phyloP scores from a whole-genome alignment of 2,329 filamentous ascomycete genomes.

The Mycosphaerelloides madeirae region DNA sequence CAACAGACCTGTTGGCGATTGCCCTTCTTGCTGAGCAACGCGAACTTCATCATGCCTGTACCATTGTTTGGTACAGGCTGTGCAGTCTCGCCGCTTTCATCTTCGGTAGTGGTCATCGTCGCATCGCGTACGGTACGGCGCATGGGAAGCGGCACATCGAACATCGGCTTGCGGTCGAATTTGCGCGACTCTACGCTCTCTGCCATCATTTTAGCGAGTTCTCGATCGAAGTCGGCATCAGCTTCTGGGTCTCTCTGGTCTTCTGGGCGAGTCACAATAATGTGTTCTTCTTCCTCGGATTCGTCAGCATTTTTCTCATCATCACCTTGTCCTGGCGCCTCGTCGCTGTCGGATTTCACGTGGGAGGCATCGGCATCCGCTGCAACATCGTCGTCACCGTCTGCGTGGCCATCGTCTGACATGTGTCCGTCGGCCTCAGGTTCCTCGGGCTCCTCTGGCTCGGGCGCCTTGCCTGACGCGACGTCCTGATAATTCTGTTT shows the following conservation, averaged over 20 bases:
- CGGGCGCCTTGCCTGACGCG: slow-evolving; percentile 62
- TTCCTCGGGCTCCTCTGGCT: slow-evolving; percentile 61
- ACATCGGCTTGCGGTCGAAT: slow-evolving; percentile 88
- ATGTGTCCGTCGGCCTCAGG: slow-evolving; percentile 41
- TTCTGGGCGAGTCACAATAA: slow-evolving; percentile 85
- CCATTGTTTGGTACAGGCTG: slow-evolving; percentile 32
- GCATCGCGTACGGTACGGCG: slow-evolving; percentile 61
- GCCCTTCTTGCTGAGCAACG: slow-evolving; percentile 88
- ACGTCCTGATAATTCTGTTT: slow-evolving; percentile 81
- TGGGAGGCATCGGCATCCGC: slow-evolving; percentile 52
- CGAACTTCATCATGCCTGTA: slow-evolving; percentile 83
- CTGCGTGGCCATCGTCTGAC: slow-evolving; percentile 71
- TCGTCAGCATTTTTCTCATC: slow-evolving; percentile 45
- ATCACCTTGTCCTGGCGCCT: slow-evolving; percentile 37
- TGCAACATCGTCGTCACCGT: slow-evolving; percentile 59
- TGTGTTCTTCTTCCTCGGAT: slow-evolving; percentile 66
- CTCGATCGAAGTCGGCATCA: slow-evolving; percentile 95
- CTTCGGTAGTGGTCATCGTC: slow-evolving; percentile 28
- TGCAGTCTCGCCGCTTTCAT: slow-evolving; percentile 36
- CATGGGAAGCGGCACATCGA: slow-evolving; percentile 96
- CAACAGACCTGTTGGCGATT: slow-evolving; percentile 82
- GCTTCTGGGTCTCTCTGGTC: slow-evolving; percentile 88
- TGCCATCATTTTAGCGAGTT: slow-evolving; percentile 97
- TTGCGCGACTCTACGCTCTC: slow-evolving; percentile 94
- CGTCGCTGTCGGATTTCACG: slow-evolving; percentile 53